Evolutionary conservation across 352 stramenopile species (phyloP).

Genomic region (Phytophthora ohioensis): DNA sequence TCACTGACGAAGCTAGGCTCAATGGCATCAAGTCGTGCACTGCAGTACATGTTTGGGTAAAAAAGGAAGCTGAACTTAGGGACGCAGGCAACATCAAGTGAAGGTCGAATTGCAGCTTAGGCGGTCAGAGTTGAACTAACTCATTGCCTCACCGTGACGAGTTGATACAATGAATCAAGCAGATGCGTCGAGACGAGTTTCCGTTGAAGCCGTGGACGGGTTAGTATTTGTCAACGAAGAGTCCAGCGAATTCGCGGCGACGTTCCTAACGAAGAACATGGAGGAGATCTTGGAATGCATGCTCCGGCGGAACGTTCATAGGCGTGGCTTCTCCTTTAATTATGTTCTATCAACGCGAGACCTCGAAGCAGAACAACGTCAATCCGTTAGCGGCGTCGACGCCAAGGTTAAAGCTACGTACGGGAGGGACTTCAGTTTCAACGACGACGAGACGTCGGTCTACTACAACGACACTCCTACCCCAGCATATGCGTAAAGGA

Average conservation of each 20-base stretch:
- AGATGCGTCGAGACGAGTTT: background rate
- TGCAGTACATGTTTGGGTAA: too few relatives aligned
- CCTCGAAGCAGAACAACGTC: background rate
- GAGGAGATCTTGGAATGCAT: background rate
- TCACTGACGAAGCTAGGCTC: too few relatives aligned
- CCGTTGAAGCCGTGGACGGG: background rate
- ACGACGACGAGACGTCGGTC: background rate
- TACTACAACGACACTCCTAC: background rate
- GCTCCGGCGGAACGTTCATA: background rate
- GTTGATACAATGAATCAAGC: background rate
- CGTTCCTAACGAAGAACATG: background rate
- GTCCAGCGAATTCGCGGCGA: background rate
- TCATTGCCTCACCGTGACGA: background rate
- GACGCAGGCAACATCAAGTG: background rate
- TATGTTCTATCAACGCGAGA: background rate
- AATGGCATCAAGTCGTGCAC: too few relatives aligned
- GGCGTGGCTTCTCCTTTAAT: background rate
- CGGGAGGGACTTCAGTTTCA: background rate
- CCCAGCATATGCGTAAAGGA: background rate
- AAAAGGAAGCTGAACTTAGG: background rate
- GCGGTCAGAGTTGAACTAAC: background rate
- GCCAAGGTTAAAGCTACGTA: background rate
- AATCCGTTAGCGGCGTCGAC: background rate
- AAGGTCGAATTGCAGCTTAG: background rate
- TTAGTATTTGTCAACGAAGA: background rate